Evolutionary conservation across 2,329 filamentous ascomycete species (phyloP).

Genomic region (Penicillium corylophilum): DNA sequence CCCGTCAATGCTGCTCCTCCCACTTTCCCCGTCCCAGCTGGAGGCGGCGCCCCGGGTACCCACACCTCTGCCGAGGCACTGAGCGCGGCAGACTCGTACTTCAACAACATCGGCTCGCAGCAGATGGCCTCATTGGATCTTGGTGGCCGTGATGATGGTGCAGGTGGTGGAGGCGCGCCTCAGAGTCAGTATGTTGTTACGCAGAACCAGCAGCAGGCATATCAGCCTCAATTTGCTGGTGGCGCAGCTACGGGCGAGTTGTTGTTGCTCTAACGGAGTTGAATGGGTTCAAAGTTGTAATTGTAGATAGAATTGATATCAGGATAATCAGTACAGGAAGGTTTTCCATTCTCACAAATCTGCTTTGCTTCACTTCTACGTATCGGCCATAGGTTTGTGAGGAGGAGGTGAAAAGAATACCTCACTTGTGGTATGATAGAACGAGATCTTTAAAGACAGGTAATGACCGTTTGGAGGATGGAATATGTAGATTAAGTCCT

Average conservation of each 20-base stretch:
- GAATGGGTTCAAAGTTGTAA: slow-evolving; percentile 11
- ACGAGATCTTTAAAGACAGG: too few species aligned
- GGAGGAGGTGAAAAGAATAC: too few species aligned
- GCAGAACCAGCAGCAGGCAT: slow-evolving; percentile 74
- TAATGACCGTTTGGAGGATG: too few species aligned
- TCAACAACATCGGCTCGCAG: slow-evolving; percentile 71
- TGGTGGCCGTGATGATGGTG: slow-evolving; percentile 62
- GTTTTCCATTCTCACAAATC: not conserved
- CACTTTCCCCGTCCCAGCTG: slow-evolving; percentile 60
- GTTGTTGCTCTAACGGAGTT: slow-evolving; percentile 56
- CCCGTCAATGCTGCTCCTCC: slow-evolving; percentile 26
- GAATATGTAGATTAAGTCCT: too few species aligned
- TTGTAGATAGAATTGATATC: slow-evolving; percentile 15
- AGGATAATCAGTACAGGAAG: slow-evolving; percentile 7
- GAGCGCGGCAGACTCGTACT: slow-evolving; percentile 85
- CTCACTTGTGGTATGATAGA: too few species aligned
- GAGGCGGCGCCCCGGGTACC: slow-evolving; percentile 68
- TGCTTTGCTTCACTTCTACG: not conserved
- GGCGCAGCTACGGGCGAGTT: slow-evolving; percentile 69
- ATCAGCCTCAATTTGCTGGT: slow-evolving; percentile 66
- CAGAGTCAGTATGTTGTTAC: slow-evolving; percentile 67
- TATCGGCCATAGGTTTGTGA: too few species aligned
- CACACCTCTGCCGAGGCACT: slow-evolving; percentile 68
- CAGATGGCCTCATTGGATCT: slow-evolving; percentile 73
- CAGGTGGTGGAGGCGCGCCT: slow-evolving; percentile 57